Conservation (phyloP, 495 filamentous ascomycete genomes). For the Bacidia gigantensis region DNA sequence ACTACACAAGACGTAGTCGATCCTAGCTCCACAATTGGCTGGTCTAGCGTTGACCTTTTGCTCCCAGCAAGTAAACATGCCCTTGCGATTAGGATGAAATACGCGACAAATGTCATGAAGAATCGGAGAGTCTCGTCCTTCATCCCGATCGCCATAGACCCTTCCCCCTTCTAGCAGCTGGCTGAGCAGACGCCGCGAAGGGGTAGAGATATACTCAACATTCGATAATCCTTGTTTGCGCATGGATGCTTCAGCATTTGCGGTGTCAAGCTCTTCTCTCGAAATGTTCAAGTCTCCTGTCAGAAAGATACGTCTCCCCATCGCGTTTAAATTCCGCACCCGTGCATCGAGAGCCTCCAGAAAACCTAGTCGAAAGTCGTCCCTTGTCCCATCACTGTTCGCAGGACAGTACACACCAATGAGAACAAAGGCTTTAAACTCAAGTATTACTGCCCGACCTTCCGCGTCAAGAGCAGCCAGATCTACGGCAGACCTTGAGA, state of each 20-base stretch:
- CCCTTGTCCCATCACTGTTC: slow-evolving; percentile 68
- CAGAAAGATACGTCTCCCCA: slow-evolving; percentile 71
- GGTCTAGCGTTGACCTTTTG: slow-evolving; percentile 75
- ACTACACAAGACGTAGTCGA: slow-evolving; percentile 86
- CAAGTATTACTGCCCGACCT: slow-evolving; percentile 81
- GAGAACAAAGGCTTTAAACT: slow-evolving; percentile 90
- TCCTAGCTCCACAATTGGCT: slow-evolving; percentile 79
- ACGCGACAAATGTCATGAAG: slow-evolving; percentile 77
- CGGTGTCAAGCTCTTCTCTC: slow-evolving; percentile 57
- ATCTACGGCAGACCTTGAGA: slow-evolving; percentile 47
- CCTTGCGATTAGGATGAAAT: slow-evolving; percentile 62
- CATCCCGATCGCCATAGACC: slow-evolving; percentile 55
- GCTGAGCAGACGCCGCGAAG: slow-evolving; percentile 73
- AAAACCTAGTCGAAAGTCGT: slow-evolving; percentile 71
- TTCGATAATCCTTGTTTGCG: slow-evolving; percentile 51
- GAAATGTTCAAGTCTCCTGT: slow-evolving; percentile 88
- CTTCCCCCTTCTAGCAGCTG: slow-evolving; percentile 61
- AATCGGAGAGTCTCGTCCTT: slow-evolving; percentile 57
- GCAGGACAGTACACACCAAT: slow-evolving; percentile 86
- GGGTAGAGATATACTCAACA: slow-evolving; percentile 58
- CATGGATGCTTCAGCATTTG: slow-evolving; percentile 52
- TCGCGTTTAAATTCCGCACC: slow-evolving; percentile 65
- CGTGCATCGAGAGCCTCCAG: slow-evolving; percentile 66
- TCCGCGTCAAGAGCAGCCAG: slow-evolving; percentile 69
- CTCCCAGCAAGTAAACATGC: slow-evolving; percentile 97